These are phyloP conservation scores for Rhexocercosporidium sp. DNA, from an alignment of 2,329 filamentous ascomycete genomes.

Conservation along the genomic window DNA sequence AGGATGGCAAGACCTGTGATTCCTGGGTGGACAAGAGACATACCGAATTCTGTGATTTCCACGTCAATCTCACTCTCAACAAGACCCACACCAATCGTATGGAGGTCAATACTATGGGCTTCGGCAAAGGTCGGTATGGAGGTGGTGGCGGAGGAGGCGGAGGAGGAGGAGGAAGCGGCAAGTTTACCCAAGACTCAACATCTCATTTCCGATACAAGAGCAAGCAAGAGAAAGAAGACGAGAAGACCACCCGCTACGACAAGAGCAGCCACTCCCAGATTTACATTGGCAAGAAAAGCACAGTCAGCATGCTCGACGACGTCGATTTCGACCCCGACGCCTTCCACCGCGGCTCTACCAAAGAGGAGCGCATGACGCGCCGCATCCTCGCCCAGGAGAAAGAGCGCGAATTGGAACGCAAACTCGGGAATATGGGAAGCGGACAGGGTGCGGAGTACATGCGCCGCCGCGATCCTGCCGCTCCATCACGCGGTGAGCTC, in stretches of 20 bases:
- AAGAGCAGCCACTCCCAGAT: slow-evolving; percentile 61
- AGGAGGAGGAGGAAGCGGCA: slow-evolving; percentile 34
- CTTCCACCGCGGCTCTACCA: slow-evolving; percentile 58
- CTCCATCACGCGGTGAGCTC: slow-evolving; percentile 18
- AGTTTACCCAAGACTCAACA: slow-evolving; percentile 30
- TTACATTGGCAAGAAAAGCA: slow-evolving; percentile 57
- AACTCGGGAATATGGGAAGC: slow-evolving; percentile 66
- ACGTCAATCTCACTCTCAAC: slow-evolving; percentile 80
- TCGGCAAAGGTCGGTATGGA: slow-evolving; percentile 41
- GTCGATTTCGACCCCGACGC: slow-evolving; percentile 61
- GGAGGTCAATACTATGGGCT: slow-evolving; percentile 77
- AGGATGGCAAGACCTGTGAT: slow-evolving; percentile 80
- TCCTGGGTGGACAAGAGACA: slow-evolving; percentile 88
- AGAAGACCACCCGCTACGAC: slow-evolving; percentile 55
- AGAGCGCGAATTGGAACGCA: slow-evolving; percentile 74
- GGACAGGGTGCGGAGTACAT: slow-evolving; percentile 77
- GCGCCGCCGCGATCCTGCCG: slow-evolving; percentile 41
- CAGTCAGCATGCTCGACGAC: slow-evolving; percentile 69
- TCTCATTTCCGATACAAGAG: slow-evolving; percentile 35
- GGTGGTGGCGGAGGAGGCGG: slow-evolving; percentile 44
- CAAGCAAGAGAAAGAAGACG: slow-evolving; percentile 38
- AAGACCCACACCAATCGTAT: slow-evolving; percentile 71
- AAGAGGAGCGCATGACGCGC: slow-evolving; percentile 69
- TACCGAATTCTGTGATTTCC: slow-evolving; percentile 91
- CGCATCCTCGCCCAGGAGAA: slow-evolving; percentile 70